These are phyloP conservation scores for Schizosaccharomyces osmophilus DNA, from an alignment of 805 yeast genomes.

Conservation along the genomic window DNA sequence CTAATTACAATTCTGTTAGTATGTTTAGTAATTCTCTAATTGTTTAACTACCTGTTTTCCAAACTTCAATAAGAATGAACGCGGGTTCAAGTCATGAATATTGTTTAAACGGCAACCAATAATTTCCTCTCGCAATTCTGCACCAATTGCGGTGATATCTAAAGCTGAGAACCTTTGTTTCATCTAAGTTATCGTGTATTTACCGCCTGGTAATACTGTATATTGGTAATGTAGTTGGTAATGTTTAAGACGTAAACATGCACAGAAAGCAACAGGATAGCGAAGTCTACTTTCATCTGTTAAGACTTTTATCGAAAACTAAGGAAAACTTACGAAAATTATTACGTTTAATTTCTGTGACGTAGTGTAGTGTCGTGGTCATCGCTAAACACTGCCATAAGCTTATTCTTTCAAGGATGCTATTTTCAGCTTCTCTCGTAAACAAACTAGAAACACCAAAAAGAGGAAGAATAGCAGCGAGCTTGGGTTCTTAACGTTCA, in stretches of 20 bases:
- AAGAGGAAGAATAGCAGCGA: no score
- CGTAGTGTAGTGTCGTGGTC: no score
- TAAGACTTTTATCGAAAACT: no score
- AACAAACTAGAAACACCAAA: no score
- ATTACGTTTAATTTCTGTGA: no score
- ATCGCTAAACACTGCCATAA: no score
- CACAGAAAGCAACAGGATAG: not conserved
- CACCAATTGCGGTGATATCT: constrained; percentile 47
- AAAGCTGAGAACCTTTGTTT: constrained; percentile 71
- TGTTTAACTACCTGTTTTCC: constrained; percentile 17
- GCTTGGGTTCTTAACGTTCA: no score
- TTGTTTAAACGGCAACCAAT: constrained; percentile 54
- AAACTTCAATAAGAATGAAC: constrained; percentile 59
- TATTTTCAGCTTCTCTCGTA: no score
- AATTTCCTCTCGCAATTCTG: constrained; percentile 35
- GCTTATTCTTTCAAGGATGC: no score
- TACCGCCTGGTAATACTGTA: not conserved
- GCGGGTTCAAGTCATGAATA: constrained; percentile 53
- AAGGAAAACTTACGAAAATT: no score
- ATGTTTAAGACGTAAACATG: not conserved
- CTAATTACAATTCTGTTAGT: constrained; percentile 17
- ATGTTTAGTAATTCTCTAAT: not conserved
- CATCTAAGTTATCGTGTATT: not conserved
- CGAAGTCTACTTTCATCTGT: no score
- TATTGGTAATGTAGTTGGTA: not conserved